Evolutionary conservation across 495 filamentous ascomycete genomes (phyloP).

Genomic region (Penicillium ucsense): DNA sequence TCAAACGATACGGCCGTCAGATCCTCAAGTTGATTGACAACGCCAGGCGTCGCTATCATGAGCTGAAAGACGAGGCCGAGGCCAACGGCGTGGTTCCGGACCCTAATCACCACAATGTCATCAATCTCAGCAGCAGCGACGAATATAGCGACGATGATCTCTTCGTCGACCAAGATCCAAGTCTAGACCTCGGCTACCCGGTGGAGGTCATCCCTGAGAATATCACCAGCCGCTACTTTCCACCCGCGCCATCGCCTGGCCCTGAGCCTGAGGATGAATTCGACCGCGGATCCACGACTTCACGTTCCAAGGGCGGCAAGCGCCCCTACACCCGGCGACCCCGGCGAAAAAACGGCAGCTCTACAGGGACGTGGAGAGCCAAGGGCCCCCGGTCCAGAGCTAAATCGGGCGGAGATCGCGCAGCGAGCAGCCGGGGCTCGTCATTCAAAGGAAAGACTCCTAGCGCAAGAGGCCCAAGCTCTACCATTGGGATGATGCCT

Average conservation of each 20-base stretch:
- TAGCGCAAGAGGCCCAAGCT: slow-evolving; percentile 22
- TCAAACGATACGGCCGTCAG: slow-evolving; percentile 53
- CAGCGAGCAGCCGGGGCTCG: slow-evolving; percentile 12
- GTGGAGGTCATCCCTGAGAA: slow-evolving; percentile 4
- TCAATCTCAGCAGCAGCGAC: slow-evolving; percentile 57
- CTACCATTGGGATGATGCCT: slow-evolving; percentile 40
- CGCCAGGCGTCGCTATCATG: slow-evolving; percentile 46
- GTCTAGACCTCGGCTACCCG: slow-evolving; percentile 24
- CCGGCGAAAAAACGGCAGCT: slow-evolving; percentile 19
- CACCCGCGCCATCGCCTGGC: slow-evolving; percentile 16
- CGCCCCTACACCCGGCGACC: slow-evolving; percentile 20
- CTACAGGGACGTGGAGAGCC: slow-evolving; percentile 15
- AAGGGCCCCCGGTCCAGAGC: slow-evolving; percentile 18
- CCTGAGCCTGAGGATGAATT: slow-evolving; percentile 18
- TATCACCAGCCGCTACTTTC: slow-evolving; percentile 41
- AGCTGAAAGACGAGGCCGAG: slow-evolving; percentile 43
- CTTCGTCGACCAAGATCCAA: slow-evolving; percentile 28
- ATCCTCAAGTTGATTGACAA: slow-evolving; percentile 57
- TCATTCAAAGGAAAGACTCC: slow-evolving; percentile 10
- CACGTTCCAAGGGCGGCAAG: slow-evolving; percentile 19
- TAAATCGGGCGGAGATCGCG: slow-evolving; percentile 15
- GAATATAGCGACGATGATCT: slow-evolving; percentile 45
- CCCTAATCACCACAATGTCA: slow-evolving; percentile 54
- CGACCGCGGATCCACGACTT: slow-evolving; percentile 10
- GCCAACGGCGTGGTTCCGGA: slow-evolving; percentile 39